Base-by-base conservation (phyloP, 352 stramenopile genomes). In the Phytophthora macrochlamydospora region DNA sequence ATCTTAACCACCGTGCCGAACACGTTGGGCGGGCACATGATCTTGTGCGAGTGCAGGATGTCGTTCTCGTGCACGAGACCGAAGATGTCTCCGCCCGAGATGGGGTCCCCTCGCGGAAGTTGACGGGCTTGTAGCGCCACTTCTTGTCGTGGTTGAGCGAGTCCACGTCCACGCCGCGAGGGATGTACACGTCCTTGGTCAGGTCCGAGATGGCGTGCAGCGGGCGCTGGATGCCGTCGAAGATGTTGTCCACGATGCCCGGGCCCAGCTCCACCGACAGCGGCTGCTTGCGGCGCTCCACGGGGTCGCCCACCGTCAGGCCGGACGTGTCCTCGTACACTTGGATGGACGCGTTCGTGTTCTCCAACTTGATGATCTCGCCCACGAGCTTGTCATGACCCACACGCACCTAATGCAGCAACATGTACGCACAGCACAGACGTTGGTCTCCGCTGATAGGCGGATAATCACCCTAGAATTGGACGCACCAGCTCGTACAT, bases 191-290 rank as follows among this genome's bases (percentile, higher is more conserved):
- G 83, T 99, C 93, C 65, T 97, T 95, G 35, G 79, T 90, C 52
- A 95, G 71, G 49, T 94, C 81, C 59, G 93, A 95, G 80, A 99
- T 99, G 53, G 91, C 89, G 77, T 99, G 95, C 53, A 99, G 79
- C 33, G 98, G 98, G 68, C 98, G 95, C 79, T 99, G 98, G 79
- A 99, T 99, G 67, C 98, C 98, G 85, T 99, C 98, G 65, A 99
- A 99, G 85, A 99, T 99, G 57, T 98, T 99, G 69, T 97, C 97
- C 83, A 99, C 99, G 71, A 99, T 99, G 65, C 98, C 98, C n/a
- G 98, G 98, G 30, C 98, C 98, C 7, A 99, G 89, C 69, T 99
- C 97, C 31, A 99, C 97, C 3, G 94, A 99, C 49, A 99, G 81
- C 44, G 98, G 98, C 76, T 98, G 90, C 69, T 98, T 98, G 70